Conservation (phyloP, 2,329 filamentous ascomycete genomes). For the Pseudocercospora crystallina region DNA sequence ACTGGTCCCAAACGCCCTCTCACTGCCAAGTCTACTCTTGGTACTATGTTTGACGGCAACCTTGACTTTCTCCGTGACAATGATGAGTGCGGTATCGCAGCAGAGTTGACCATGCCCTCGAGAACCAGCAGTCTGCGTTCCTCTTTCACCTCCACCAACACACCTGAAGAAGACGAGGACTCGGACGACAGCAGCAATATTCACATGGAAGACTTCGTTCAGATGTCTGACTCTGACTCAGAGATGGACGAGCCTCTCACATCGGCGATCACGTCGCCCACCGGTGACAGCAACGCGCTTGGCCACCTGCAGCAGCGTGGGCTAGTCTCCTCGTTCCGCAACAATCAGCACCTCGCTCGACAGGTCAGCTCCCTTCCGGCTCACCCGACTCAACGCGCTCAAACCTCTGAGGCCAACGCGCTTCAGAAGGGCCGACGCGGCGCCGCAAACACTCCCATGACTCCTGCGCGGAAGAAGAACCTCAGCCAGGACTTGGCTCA, state of each 20-base stretch:
- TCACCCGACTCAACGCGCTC: constrained; percentile 62
- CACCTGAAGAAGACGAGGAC: constrained; percentile 3
- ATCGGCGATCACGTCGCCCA: constrained; percentile 44
- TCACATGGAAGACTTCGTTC: constrained; percentile 31
- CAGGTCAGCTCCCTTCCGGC: constrained; percentile 56
- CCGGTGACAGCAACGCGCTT: constrained; percentile 41
- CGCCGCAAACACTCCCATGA: constrained; percentile 67
- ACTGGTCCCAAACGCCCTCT: constrained; percentile 29
- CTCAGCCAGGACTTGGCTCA: constrained; percentile 27
- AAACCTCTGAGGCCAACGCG: constrained; percentile 60
- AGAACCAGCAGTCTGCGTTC: constrained; percentile 38
- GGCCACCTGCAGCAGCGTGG: constrained; percentile 5
- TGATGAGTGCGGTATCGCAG: constrained; percentile 54
- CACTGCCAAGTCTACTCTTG: constrained; percentile 35
- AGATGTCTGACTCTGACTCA: constrained; percentile 27
- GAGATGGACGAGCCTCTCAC: constrained; percentile 44
- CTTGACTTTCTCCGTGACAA: constrained; percentile 70
- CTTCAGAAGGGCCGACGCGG: constrained; percentile 65
- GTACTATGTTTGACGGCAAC: constrained; percentile 36
- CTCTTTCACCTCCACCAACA: constrained; percentile 55
- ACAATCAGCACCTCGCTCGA: constrained; percentile 53
- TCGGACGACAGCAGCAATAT: constrained; percentile 20
- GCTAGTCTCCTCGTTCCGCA: constrained; percentile 62
- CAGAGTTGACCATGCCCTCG: constrained; percentile 38
- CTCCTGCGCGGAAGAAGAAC: constrained; percentile 58